Evolutionary conservation across 768 basidiomycete species (phyloP).

Genomic region (Rhizopogon rudus): DNA sequence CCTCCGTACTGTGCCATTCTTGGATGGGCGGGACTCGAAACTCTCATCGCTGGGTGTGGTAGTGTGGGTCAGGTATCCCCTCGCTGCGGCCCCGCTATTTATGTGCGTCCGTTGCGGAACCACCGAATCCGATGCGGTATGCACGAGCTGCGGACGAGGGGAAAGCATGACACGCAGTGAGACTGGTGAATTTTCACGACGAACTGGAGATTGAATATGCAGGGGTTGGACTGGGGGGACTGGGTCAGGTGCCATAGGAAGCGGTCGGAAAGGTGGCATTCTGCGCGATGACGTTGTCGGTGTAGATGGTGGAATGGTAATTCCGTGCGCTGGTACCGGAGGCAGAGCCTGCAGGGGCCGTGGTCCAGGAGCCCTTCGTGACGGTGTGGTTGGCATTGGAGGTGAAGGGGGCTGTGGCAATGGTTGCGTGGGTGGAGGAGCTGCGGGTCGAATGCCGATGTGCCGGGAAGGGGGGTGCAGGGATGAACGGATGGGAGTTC

Average conservation of each 20-base stretch:
- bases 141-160: slow-evolving; percentile 8
- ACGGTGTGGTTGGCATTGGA: slow-evolving; percentile 4
- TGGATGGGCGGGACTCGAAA: slow-evolving; percentile 7
- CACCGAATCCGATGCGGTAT: neutral
- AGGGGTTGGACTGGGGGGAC: slow-evolving; percentile 5
- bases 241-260: slow-evolving; percentile 10
- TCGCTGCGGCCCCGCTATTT: neutral
- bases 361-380: neutral
- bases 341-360: neutral
- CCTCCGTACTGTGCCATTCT: slow-evolving; percentile 1
- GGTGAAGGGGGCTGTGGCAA: slow-evolving; percentile 24
- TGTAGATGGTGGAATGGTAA: slow-evolving; percentile 1
- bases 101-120: neutral
- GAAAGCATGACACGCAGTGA: slow-evolving; percentile 16
- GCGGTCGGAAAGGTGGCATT: neutral
- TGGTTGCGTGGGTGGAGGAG: slow-evolving; percentile 26
- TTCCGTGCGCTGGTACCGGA: neutral
- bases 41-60: neutral
- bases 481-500: slow-evolving; percentile 6
- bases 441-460: slow-evolving; percentile 22
- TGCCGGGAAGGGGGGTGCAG: slow-evolving; percentile 18
- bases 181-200: neutral
- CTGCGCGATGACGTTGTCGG: neutral
- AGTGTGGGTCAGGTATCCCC: neutral
- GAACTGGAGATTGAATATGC: neutral